Percentiles rank a stretch among this genome's conserved stretches.
Evolutionary conservation across 2,329 filamentous ascomycete genomes (phyloP).

Genomic region (Ophioceras dolichostomum): DNA sequence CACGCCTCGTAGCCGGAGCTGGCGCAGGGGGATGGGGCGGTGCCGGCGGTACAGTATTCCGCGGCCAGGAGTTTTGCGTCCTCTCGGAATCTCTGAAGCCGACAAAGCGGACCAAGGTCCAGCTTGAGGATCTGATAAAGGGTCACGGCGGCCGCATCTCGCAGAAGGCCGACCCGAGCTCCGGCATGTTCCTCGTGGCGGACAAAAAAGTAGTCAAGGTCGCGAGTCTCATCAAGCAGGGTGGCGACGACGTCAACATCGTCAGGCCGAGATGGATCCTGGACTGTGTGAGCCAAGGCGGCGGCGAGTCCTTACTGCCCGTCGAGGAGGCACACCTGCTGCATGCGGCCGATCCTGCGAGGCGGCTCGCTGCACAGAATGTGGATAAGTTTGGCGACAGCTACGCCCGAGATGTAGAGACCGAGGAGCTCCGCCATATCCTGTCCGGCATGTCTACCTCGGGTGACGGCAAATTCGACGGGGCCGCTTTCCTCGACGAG

Average conservation of each 20-base stretch:
- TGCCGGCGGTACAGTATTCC: conserved; percentile 47
- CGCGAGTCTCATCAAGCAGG: conserved; percentile 63
- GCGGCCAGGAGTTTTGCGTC: conserved; percentile 69
- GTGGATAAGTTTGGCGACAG: conserved; percentile 75
- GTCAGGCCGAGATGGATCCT: conserved; percentile 72
- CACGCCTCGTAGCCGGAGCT: conserved; percentile 12
- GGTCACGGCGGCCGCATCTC: conserved; percentile 69
- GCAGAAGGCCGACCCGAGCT: conserved; percentile 54
- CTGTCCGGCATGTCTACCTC: conserved; percentile 17
- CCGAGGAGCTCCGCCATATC: conserved; percentile 24
- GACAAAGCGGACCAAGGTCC: conserved; percentile 60
- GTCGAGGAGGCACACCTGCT: conserved; percentile 57
- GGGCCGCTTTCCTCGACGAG: conserved; percentile 34
- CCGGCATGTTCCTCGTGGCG: conserved; percentile 59
- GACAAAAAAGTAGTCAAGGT: conserved; percentile 76
- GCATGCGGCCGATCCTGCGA: conserved; percentile 46
- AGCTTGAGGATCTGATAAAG: conserved; percentile 73
- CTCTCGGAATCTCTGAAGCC: conserved; percentile 64
- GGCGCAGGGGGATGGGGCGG: conserved; percentile 24
- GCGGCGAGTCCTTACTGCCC: conserved; percentile 49
- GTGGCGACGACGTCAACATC: conserved; percentile 50
- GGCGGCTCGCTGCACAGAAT: conserved; percentile 42
- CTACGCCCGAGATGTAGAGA: conserved; percentile 52
- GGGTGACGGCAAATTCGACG: conserved; percentile 28
- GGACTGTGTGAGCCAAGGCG: conserved; percentile 57